Conservation (phyloP, 2,329 filamentous ascomycete species). For the Penicillium sumatraense region DNA sequence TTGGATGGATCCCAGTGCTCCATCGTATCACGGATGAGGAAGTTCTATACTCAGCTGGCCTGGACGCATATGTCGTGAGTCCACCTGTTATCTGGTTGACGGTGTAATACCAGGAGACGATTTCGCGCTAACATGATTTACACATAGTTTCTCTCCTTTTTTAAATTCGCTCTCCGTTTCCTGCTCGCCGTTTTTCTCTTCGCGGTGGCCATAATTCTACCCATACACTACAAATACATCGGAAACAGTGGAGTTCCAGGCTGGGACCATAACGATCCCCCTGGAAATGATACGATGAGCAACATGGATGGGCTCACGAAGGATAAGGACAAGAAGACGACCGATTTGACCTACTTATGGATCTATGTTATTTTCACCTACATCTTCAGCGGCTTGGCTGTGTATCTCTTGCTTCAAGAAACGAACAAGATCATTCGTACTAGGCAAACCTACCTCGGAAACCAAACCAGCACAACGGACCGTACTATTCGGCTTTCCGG, state of each 20-base stretch:
- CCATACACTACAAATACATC: constrained; percentile 75
- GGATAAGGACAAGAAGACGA: constrained; percentile 37
- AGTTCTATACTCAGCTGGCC: constrained; percentile 83
- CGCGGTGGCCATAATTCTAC: constrained; percentile 77
- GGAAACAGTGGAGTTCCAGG: constrained; percentile 47
- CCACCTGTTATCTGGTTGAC: neutral
- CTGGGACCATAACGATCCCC: constrained; percentile 38
- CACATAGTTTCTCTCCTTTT: constrained; percentile 80
- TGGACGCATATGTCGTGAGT: constrained; percentile 89
- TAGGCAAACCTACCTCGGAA: constrained; percentile 88
- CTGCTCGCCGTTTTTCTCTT: constrained; percentile 81
- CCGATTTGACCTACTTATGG: constrained; percentile 71
- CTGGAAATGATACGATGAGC: constrained; percentile 35
- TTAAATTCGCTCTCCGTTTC: constrained; percentile 90
- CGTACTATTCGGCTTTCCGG: constrained; percentile 90
- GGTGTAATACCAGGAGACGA: neutral
- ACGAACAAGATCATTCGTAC: constrained; percentile 84
- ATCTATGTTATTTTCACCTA: constrained; percentile 95
- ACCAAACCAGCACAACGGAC: constrained; percentile 93
- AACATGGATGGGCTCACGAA: constrained; percentile 19
- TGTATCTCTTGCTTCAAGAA: constrained; percentile 82
- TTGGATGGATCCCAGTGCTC: constrained; percentile 90
- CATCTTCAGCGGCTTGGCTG: constrained; percentile 79
- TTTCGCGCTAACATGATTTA: constrained; percentile 3
- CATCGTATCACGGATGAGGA: constrained; percentile 87